phyloP scores from a whole-genome alignment of 805 yeast species.

The Hanseniaspora taiwanica region DNA sequence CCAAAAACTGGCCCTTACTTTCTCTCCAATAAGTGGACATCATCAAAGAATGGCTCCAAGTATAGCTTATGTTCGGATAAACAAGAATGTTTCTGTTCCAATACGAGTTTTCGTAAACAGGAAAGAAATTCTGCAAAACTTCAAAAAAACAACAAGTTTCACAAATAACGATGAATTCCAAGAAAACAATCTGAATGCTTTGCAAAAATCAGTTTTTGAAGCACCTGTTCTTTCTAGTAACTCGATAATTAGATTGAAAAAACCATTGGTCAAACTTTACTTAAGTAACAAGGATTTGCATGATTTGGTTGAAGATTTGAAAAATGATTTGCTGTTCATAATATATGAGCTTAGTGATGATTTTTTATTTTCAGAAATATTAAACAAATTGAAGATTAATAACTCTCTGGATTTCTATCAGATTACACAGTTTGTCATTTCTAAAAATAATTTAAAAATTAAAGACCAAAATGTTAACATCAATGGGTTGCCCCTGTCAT shows the following conservation, averaged over 20 bases:
- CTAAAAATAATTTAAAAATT: slow-evolving; percentile 7
- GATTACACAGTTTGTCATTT: slow-evolving; percentile 1
- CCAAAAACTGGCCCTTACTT: too few relatives aligned
- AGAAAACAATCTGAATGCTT: neutral
- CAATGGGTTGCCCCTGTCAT: slow-evolving; percentile 7
- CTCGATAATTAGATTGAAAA: slow-evolving; percentile 20
- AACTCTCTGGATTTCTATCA: slow-evolving; percentile 13
- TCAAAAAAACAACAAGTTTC: slow-evolving; percentile 5
- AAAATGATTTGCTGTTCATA: slow-evolving; percentile 15
- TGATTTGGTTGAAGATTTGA: slow-evolving; percentile 15
- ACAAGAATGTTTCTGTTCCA: slow-evolving; percentile 14
- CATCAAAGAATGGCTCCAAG: slow-evolving; percentile 10
- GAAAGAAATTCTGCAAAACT: slow-evolving; percentile 15
- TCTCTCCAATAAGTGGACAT: too few relatives aligned
- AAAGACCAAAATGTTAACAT: slow-evolving; percentile 1
- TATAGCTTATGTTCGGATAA: slow-evolving; percentile 15
- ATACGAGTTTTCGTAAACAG: slow-evolving; percentile 19
- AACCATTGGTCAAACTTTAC: slow-evolving; percentile 17
- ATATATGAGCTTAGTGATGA: slow-evolving; percentile 19
- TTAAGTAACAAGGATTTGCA: slow-evolving; percentile 21
- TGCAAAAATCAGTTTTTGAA: slow-evolving; percentile 15
- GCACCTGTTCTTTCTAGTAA: slow-evolving; percentile 24
- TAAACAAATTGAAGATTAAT: slow-evolving; percentile 17
- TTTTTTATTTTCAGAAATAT: slow-evolving; percentile 8
- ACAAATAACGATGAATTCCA: neutral